Conservation (phyloP, 2,329 filamentous ascomycete species). For the Pezicula radicicola region DNA sequence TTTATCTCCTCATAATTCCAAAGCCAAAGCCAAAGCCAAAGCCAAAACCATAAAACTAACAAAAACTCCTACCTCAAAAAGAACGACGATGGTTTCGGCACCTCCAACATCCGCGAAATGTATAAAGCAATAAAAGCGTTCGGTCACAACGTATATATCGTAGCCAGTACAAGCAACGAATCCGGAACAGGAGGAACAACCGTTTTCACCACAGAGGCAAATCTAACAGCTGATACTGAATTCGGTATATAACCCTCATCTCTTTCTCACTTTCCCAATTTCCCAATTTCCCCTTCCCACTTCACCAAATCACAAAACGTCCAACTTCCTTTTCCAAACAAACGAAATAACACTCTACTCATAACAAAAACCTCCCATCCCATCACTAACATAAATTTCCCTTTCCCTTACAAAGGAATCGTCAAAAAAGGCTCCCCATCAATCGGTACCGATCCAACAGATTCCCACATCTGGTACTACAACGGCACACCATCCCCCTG, state of each 20-base stretch:
- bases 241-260: too few relatives aligned
- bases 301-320: too few relatives aligned
- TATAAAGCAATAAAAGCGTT: slow-evolving; percentile 34
- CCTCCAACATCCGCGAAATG: slow-evolving; percentile 37
- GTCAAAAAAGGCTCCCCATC: slow-evolving; percentile 44
- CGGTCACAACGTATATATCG: slow-evolving; percentile 38
- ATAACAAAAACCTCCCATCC: too few relatives aligned
- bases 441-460: slow-evolving; percentile 46
- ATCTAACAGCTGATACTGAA: slow-evolving; percentile 37
- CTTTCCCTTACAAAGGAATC: slow-evolving; percentile 23
- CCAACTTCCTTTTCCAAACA: too few relatives aligned
- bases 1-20: not conserved
- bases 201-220: slow-evolving; percentile 39
- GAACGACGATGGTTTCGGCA: slow-evolving; percentile 39
- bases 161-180: slow-evolving; percentile 39
- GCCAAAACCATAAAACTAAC: not conserved
- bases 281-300: too few relatives aligned
- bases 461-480: slow-evolving; percentile 57
- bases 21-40: not conserved
- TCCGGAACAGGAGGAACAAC: slow-evolving; percentile 42
- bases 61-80: not conserved
- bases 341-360: too few relatives aligned
- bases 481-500: slow-evolving; percentile 55
- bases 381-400: too few relatives aligned
- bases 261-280: too few relatives aligned